Percentiles rank a stretch among this genome's conserved stretches.
Evolutionary conservation across 768 basidiomycete genomes (phyloP).

Genomic region (Strobilomyces dryophilus): DNA sequence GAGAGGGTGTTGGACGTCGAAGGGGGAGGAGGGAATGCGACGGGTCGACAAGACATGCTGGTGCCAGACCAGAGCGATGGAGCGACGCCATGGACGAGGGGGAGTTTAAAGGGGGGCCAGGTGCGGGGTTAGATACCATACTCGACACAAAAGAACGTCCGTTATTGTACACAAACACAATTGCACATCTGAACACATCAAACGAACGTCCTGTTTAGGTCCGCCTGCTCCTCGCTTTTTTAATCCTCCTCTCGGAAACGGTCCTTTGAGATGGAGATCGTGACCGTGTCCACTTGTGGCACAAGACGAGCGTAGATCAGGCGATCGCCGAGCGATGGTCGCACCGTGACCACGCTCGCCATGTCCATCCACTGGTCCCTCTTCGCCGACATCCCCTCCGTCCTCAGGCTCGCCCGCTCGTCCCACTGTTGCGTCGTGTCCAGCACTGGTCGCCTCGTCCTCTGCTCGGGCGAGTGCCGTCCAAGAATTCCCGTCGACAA

Average conservation of each 20-base stretch:
- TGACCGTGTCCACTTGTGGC: too few species aligned
- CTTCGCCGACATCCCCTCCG: conserved; percentile 14
- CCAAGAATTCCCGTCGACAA: conserved; percentile 40
- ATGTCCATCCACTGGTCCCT: conserved; percentile 28
- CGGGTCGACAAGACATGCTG: too few species aligned
- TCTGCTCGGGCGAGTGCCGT: conserved; percentile 43
- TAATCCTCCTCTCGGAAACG: too few species aligned
- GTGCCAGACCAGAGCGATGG: conserved; percentile 25
- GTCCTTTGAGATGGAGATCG: too few species aligned
- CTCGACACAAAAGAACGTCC: conserved; percentile 22
- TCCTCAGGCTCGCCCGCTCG: conserved; percentile 35
- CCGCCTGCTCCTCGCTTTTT: not conserved
- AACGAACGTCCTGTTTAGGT: not conserved
- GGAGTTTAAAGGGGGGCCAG: conserved; percentile 13
- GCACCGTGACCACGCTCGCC: not conserved
- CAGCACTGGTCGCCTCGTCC: conserved; percentile 23
- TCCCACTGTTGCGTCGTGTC: conserved; percentile 38
- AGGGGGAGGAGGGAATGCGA: conserved; percentile 32
- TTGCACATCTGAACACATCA: not conserved
- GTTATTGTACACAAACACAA: conserved; percentile 3
- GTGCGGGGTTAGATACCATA: conserved; percentile 8
- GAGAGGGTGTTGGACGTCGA: conserved; percentile 57
- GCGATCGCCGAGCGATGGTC: too few species aligned
- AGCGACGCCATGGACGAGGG: not conserved
- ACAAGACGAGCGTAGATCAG: too few species aligned